Base-by-base conservation (phyloP, 345 rosid genomes). In the Eucalyptus camaldulensis region DNA sequence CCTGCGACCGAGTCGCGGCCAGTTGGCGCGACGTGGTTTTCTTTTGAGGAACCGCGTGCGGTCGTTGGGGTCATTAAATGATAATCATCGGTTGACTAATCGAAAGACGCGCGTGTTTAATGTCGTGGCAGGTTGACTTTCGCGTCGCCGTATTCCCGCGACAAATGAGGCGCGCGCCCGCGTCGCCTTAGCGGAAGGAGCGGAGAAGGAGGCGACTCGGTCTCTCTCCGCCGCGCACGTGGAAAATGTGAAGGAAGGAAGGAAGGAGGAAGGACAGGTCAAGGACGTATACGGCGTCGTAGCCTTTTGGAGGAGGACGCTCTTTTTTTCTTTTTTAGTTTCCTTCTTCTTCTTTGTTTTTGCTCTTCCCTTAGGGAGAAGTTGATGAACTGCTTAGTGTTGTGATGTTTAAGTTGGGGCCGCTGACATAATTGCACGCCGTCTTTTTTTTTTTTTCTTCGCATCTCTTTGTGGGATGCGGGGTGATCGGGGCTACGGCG, bases 121-220 rank as follows among this genome's bases (percentile, higher is more conserved):
- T 49, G n/a, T 54, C 33, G 62, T 24, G 92, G 88, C 94, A 95
- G 97, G 91, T 87, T 94, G 93, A 92, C 92, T 8, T 85, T 86
- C 80, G 90, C 8, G 25, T 88, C 89, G 4, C 95, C 97, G 4
- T 93, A 92, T 29, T 87, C 85, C 10, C 87, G 91, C 15, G 86
- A 49, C 58, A 54, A 72, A 22, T 69, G 44, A 69, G 24, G 58
- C 37, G 7, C 13, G 49, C 49, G 49, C 49, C 13, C 3, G 44
- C 80, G 80, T 67, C 24, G 81, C 44, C 37, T 33, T 33, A 25
- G 7, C 10, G 81, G 81, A 33, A 33, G 13, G 80, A 17, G 80
- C 25, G 24, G 67, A 25, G 16, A 37, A 53, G 22, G 56, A 19
- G 24, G 31, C 31, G 31, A 27, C 31, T 65, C 40, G 76, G 76